Base-by-base conservation (phyloP, 2,329 filamentous ascomycete species). In the Lasiodiplodia hormozganensis region DNA sequence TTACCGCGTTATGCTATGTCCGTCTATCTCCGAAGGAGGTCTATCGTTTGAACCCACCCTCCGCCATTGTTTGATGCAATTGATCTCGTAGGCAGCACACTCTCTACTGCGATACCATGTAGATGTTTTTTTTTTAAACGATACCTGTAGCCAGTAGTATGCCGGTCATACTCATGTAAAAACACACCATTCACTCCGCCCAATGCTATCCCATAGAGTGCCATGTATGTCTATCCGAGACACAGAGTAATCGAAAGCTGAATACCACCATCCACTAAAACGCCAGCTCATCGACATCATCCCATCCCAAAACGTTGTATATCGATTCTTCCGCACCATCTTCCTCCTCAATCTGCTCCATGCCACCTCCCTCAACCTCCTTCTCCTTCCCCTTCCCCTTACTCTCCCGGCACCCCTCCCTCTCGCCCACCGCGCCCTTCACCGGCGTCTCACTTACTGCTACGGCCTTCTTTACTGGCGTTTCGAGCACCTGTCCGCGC, bases 221-320 rank as follows among this genome's bases (percentile, higher is more conserved):
- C 60, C 21, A 51, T 51, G 14, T 40, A 51, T 51, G 14, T 40
- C 25, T 56, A 53, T 56, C 53, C 28, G 18, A 28, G 8, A n/a
- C 28, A 56, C 16, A 11, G 16, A 31, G 18, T n/a, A 34, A n/a
- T 8, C 6, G 23, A 31, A 49, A 8, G 38, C 4, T n/a, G 14
- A 21, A 23, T 12, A 28, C 66, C 70, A 76, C 23, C 23, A 16
- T 18, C 51, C 23, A 23, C 51, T 53, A 65, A 7, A 34, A 34
- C 34, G 38, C 62, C 51, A 65, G 25, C 51, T 83, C 80, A 70
- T 84, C 81, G 72, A 25, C 60, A 18, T 64, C 60, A 64, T 84
- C 78, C 83, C 83, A 85, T 31, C 82, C 82, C 65, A 84, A 70
- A 12, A 76, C 77, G 62, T 80, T 80, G 69, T 83, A 84, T 58